These are phyloP conservation scores for Rosa hybrid DNA, from an alignment of 331 rosid species.

Conservation along the genomic window DNA sequence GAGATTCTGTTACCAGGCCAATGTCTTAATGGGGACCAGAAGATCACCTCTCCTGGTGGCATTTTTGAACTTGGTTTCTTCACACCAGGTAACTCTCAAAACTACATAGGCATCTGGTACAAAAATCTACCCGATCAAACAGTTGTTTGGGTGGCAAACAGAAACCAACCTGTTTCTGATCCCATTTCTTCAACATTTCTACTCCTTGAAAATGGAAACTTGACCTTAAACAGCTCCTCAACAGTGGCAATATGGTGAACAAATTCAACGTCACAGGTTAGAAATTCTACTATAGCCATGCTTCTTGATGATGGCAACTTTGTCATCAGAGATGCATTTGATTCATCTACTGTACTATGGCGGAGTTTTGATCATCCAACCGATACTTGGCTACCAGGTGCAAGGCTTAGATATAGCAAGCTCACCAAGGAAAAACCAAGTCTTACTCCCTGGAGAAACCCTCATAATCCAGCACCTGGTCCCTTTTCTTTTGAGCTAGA, in stretches of 20 bases:
- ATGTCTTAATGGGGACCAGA: conserved; percentile 13
- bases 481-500: conserved; percentile 11
- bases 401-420: conserved; percentile 21
- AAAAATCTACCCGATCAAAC: conserved; percentile 1
- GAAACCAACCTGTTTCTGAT: conserved; percentile 29
- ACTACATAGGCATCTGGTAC: conserved; percentile 42
- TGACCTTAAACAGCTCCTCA: neutral
- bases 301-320: conserved; percentile 36
- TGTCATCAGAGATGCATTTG: conserved; percentile 19
- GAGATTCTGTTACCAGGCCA: conserved; percentile 20
- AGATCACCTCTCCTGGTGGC: conserved; percentile 18
- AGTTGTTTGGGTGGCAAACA: conserved; percentile 44
- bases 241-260: conserved; percentile 23
- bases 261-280: neutral
- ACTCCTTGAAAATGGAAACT: conserved; percentile 12
- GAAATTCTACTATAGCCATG: conserved; percentile 6
- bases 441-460: conserved; percentile 22
- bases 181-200: conserved; percentile 13
- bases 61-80: conserved; percentile 41
- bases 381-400: conserved; percentile 38
- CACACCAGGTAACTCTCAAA: conserved; percentile 23
- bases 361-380: conserved; percentile 41
- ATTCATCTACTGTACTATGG: conserved; percentile 27
- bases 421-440: neutral
- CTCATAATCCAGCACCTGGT: conserved; percentile 22